Evolutionary conservation across 2,329 filamentous ascomycete genomes (phyloP), one percentile per base, ranked within the genome.

Genomic region (Epicoccum sorghinum): DNA sequence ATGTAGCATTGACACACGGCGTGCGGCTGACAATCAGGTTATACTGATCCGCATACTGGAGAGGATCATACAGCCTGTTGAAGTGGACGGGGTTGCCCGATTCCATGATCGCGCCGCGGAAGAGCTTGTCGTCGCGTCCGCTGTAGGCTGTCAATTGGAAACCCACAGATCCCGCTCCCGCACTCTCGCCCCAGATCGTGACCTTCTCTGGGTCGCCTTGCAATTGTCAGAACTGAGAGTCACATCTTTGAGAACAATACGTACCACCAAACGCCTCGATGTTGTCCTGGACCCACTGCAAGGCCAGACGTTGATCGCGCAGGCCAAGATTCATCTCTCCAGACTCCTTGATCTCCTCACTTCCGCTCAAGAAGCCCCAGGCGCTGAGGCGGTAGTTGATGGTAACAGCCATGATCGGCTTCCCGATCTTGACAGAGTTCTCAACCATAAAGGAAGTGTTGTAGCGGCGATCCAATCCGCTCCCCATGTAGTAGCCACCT

Each of bases 281-380:
- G 40, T 77, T 77, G 50, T 76, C 73, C 38, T 72, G 69, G 3
- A 80, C 65, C 77, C 78, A 81, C 18, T 78, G 75, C 38, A 81
- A 48, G 1, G 77, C 79, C 18, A 78, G 56, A n/a, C 78, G 69
- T 59, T 81, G 79, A 58, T 81, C 79, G 27, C 72, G 67, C 2
- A 80, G 66, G 13, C 78, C 79, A n/a, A 79, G 60, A 36, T 79
- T 75, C 57, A 80, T 71, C 51, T 79, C 74, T 12, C 84, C 86
- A 10, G 52, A 59, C n/a, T 69, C 55, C 7, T 58, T 47, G 24
- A 72, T 55, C 45, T 73, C 69, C 39, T 72, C 57, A 18, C 65
- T 68, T 36, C 69, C 68, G 24, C 82, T 80, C 23, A 90, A 71
- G 67, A 93, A 92, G 0, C 89, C 89, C 64, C 91, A 80, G 14